Percentiles rank a stretch among this genome's conserved stretches.
Evolutionary conservation across 2,329 filamentous ascomycete species (phyloP).

Genomic region (Colletotrichum cuscutae): DNA sequence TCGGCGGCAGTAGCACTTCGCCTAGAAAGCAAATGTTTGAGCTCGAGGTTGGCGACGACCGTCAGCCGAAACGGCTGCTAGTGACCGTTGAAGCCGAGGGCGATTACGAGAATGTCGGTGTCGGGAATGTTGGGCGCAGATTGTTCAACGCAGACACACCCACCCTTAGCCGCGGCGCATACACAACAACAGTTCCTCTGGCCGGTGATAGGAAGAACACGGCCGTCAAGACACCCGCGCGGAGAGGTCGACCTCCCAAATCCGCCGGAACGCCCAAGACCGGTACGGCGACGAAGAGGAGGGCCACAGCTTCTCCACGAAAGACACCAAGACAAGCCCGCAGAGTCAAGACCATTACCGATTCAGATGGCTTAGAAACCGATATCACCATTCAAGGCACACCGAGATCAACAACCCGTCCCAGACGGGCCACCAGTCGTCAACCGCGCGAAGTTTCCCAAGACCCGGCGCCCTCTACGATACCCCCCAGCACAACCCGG

Average conservation of each 20-base stretch:
- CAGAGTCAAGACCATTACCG: slow-evolving; percentile 39
- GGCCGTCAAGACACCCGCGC: slow-evolving; percentile 50
- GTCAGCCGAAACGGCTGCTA: slow-evolving; percentile 61
- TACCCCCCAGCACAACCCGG: slow-evolving; percentile 4
- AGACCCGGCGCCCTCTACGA: slow-evolving; percentile 22
- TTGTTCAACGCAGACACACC: slow-evolving; percentile 58
- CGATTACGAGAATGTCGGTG: slow-evolving; percentile 34
- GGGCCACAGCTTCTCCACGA: slow-evolving; percentile 54
- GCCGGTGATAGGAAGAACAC: slow-evolving; percentile 54
- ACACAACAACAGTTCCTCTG: slow-evolving; percentile 63
- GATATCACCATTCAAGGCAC: slow-evolving; percentile 45
- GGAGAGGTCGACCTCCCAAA: slow-evolving; percentile 58
- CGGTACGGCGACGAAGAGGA: slow-evolving; percentile 53
- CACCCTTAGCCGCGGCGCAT: slow-evolving; percentile 50
- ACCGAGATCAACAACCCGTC: slow-evolving; percentile 43
- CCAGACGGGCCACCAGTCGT: slow-evolving; percentile 23
- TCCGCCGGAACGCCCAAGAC: slow-evolving; percentile 64
- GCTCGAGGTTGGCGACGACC: slow-evolving; percentile 62
- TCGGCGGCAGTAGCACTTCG: slow-evolving; percentile 47
- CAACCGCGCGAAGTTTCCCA: slow-evolving; percentile 12
- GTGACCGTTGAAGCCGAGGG: slow-evolving; percentile 66
- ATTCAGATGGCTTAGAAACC: slow-evolving; percentile 42
- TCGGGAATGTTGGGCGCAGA: slow-evolving; percentile 44
- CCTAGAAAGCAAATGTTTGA: slow-evolving; percentile 68
- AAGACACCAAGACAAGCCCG: slow-evolving; percentile 47